Evolutionary conservation across 2,329 filamentous ascomycete species (phyloP), one percentile per base, ranked within the genome.

Genomic region (Paradendryphiella salina): DNA sequence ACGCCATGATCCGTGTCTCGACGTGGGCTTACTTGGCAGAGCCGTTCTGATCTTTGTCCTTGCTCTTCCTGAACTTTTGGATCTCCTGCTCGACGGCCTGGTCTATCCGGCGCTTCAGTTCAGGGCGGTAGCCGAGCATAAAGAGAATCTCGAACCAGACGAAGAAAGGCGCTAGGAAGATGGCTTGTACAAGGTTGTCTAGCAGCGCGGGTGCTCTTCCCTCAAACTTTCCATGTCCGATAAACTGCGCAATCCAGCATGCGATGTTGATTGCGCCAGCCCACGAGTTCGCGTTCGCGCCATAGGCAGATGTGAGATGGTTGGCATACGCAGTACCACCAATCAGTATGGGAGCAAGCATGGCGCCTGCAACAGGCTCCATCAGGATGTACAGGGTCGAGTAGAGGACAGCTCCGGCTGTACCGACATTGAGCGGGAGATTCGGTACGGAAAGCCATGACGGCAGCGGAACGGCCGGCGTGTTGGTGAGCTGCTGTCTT

Each of bases 101-200:
- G 55, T 93, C 85, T 36, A 97, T 84, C 42, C 93, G 85, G 54
- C 82, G 81, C 76, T 93, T 90, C 61, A 99, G 79, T 73, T 96
- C 91, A 1, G 87, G 89, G 52, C 94, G 84, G 75, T 97, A 99
- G 40, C 94, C 94, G 42, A 95, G 83, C 66, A 81, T 85, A 79
- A 99, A 99, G 20, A 99, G 80, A 18, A 95, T 76, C 77, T 97
- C 92, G 64, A 99, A 87, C 89, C 94, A 99, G 51, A 97, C 93
- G 65, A 97, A 99, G 67, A 99, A 87, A 7, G 94, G 94, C 0
- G 94, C 94, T 18, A 97, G 80, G 67, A 97, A 93, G 58, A 97
- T 74, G 21, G 94, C 92, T 75, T 97, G 94, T 39, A 95, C 80
- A 34, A 97, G 76, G 67, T 96, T 97, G 75, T 97, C 92, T 39